Conservation (phyloP, 805 yeast genomes). For the Hanseniaspora mollemarum region DNA sequence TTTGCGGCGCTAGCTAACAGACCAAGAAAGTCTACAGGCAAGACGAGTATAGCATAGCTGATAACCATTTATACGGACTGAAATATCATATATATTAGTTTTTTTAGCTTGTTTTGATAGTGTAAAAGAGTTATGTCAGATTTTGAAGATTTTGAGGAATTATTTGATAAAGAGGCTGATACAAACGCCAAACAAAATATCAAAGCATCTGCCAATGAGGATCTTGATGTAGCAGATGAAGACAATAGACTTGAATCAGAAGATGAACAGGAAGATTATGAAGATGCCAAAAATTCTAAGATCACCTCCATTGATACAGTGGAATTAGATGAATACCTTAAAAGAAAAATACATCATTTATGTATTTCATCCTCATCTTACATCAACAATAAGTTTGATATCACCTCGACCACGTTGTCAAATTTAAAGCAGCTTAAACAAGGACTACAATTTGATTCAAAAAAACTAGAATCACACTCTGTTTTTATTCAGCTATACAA, state of each 20-base stretch:
- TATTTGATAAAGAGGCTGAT: conserved; percentile 15
- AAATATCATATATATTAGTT: too few species aligned
- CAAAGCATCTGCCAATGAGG: neutral
- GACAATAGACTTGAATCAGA: neutral
- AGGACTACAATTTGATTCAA: conserved; percentile 82
- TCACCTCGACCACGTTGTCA: conserved; percentile 69
- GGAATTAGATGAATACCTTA: conserved; percentile 12
- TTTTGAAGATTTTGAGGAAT: conserved; percentile 14
- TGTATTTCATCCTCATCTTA: conserved; percentile 3
- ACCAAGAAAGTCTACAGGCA: too few species aligned
- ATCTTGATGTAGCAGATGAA: neutral
- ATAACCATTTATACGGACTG: too few species aligned
- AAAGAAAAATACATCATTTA: conserved; percentile 12
- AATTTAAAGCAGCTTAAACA: conserved; percentile 78
- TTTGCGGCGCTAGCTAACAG: too few species aligned
- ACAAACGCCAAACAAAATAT: neutral
- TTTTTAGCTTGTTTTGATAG: too few species aligned
- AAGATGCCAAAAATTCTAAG: neutral
- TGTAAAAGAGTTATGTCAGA: conserved; percentile 14
- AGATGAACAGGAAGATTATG: neutral
- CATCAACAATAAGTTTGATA: conserved; percentile 37
- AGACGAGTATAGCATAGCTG: too few species aligned
- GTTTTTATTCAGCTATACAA: conserved; percentile 85
- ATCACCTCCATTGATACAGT: neutral
- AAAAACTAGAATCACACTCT: conserved; percentile 52